Evolutionary conservation across 139 green algal species (phyloP), one percentile per base, ranked within the genome.

Genomic region (Picochlorum costavermella): DNA sequence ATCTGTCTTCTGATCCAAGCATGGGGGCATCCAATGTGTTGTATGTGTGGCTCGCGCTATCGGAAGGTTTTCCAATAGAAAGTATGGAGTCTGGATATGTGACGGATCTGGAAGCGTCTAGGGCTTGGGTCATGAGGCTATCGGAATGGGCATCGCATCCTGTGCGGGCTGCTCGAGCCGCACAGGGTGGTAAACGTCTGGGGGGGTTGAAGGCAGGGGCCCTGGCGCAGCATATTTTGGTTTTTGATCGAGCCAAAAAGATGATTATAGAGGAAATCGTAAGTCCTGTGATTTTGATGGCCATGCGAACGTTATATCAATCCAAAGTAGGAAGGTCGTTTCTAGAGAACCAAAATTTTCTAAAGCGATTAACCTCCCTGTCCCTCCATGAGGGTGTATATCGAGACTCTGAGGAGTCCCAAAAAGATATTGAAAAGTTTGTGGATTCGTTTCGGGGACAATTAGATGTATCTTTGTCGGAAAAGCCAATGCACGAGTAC

Each of bases 221-320:
- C 23, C 33, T 36, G 4, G 70, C 69, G 9, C 56, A 57, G 1
- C 75, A 81, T 50, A 82, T 82, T 37, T 61, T 82, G 1, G 73
- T 82, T 1, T 75, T 72, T 20, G 73, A 82, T 46, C 50, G 65
- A 36, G 61, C 59, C 0, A 61, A 57, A 11, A 64, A 75, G 44
- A 72, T 73, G 3, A 49, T 83, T 14, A 63, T 75, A 31, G 76
- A 83, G 56, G 72, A 79, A 50, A 45, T 45, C 16, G 61, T 83
- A 13, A 57, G 30, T 2, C 68, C 69, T 4, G 51, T 66, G 11
- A 57, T 83, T 37, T 36, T 62, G 1, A 50, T 83, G 26, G 73
- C 76, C 46, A 78, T 83, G 73, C 69, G 74, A 28, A 74, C 65
- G 20, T 66, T 83, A 60, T 83, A 83, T 46, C 76, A 81, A 68